Conservation (phyloP, 1,284 basidiomycete species). For the Sporisorium exsertum region DNA sequence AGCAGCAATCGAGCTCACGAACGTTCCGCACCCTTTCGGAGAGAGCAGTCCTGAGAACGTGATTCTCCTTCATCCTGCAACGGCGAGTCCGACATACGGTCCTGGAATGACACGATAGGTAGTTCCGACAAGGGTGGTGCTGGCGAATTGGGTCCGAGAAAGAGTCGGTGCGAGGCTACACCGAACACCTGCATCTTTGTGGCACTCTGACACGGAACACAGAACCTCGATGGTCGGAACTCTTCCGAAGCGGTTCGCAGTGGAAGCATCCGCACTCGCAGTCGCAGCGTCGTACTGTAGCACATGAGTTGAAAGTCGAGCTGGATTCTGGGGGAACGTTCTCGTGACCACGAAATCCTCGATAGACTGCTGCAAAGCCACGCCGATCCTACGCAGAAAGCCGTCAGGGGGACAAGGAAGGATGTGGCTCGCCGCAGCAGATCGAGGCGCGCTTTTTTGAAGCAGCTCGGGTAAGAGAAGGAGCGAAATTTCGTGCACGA, state of each 20-base stretch:
- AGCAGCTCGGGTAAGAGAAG: not conserved
- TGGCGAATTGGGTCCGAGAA: not conserved
- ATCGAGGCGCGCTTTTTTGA: not conserved
- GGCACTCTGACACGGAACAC: not conserved
- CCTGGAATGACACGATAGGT: not conserved
- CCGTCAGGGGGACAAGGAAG: not conserved
- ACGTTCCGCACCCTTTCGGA: slow-evolving; percentile 1
- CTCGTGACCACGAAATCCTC: slow-evolving; percentile 1
- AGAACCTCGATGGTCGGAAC: slow-evolving; percentile 25
- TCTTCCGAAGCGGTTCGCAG: slow-evolving; percentile 5
- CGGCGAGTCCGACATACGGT: not conserved
- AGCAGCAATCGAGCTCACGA: not conserved
- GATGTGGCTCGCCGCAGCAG: not conserved
- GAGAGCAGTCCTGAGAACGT: not conserved
- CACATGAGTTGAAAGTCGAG: not conserved
- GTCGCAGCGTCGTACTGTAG: not conserved
- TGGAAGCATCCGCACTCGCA: not conserved
- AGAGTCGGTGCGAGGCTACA: slow-evolving; percentile 3
- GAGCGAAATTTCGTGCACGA: not conserved
- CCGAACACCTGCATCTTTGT: not conserved
- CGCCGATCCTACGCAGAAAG: not conserved
- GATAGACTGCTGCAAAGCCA: not conserved
- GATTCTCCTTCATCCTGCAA: not conserved
- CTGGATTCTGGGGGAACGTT: slow-evolving; percentile 3
- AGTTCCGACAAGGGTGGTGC: not conserved